A percentile compares a stretch with the other conserved stretches of the same genome.
Evolutionary conservation across 2,329 filamentous ascomycete genomes (phyloP).

Genomic region (Stemphylium vesicarium): DNA sequence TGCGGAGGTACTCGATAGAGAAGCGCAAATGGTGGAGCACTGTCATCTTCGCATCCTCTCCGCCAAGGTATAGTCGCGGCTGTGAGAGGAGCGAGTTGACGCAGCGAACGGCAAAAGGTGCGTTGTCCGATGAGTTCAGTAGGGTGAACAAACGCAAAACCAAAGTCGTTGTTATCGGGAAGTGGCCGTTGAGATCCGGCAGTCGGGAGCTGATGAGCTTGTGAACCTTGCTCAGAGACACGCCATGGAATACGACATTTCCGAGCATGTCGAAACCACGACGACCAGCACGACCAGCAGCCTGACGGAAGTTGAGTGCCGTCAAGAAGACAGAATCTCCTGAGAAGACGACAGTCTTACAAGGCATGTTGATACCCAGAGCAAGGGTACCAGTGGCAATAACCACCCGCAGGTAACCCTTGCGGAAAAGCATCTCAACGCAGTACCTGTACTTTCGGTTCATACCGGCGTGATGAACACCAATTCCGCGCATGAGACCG

Average conservation of each 20-base stretch:
- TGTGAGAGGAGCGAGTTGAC: conserved; percentile 73
- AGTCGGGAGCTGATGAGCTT: conserved; percentile 75
- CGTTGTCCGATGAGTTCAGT: conserved; percentile 68
- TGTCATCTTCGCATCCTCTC: conserved; percentile 69
- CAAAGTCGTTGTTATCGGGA: conserved; percentile 76
- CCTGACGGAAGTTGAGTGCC: conserved; percentile 77
- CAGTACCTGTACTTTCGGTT: conserved; percentile 76
- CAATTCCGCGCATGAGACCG: conserved; percentile 71
- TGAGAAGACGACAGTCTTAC: conserved; percentile 78
- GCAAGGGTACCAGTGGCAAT: conserved; percentile 78
- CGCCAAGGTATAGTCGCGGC: conserved; percentile 72
- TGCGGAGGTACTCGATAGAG: conserved; percentile 78
- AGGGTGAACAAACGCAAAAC: conserved; percentile 72
- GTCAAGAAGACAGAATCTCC: conserved; percentile 77
- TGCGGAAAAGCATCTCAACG: conserved; percentile 77
- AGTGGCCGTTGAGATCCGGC: conserved; percentile 77
- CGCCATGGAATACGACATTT: conserved; percentile 78
- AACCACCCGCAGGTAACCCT: conserved; percentile 72
- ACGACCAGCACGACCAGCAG: conserved; percentile 77
- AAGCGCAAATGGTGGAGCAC: conserved; percentile 80
- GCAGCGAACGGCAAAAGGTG: conserved; percentile 65
- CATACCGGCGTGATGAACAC: conserved; percentile 80
- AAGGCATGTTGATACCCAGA: conserved; percentile 75
- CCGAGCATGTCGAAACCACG: conserved; percentile 81
- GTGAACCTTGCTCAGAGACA: conserved; percentile 66